A percentile compares a stretch with the other conserved stretches of the same genome.
These are phyloP conservation scores for Aspergillus taichungensis DNA, from an alignment of 495 filamentous ascomycete species.

Conservation along the genomic window DNA sequence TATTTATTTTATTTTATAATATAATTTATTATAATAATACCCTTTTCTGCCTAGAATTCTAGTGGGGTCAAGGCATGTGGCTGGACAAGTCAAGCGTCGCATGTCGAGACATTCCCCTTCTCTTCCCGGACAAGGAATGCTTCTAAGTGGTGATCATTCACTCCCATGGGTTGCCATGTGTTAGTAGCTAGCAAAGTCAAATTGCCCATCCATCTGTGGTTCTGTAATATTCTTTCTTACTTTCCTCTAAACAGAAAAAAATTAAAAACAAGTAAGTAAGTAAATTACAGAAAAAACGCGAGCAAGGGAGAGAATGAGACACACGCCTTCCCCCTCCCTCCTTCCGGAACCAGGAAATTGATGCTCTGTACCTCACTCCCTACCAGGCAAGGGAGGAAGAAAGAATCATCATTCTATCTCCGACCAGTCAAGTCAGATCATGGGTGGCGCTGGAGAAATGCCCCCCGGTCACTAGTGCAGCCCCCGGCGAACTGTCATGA, in stretches of 20 bases:
- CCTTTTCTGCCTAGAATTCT: slow-evolving; percentile 1
- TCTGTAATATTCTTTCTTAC: background rate
- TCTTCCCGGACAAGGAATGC: slow-evolving; percentile 3
- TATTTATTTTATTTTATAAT: background rate
- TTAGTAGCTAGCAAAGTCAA: slow-evolving; percentile 15
- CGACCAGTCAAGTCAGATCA: background rate
- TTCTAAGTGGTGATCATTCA: slow-evolving; percentile 20
- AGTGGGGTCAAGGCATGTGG: slow-evolving; percentile 6
- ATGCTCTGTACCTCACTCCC: too few relatives aligned
- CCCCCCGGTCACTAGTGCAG: slow-evolving; percentile 7
- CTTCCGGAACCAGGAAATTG: too few relatives aligned
- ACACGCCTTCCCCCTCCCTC: too few relatives aligned
- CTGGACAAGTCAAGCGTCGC: slow-evolving; percentile 11
- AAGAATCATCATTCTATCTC: background rate
- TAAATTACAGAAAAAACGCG: background rate
- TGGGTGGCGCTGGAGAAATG: background rate
- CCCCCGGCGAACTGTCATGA: slow-evolving; percentile 7
- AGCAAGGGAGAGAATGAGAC: background rate
- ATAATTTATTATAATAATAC: too few relatives aligned
- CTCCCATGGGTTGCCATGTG: slow-evolving; percentile 20
- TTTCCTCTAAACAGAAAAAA: background rate
- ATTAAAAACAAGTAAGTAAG: background rate
- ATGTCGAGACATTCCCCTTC: slow-evolving; percentile 4
- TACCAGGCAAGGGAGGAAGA: background rate
- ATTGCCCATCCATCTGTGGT: slow-evolving; percentile 1